Evolutionary conservation across 1,284 basidiomycete species (phyloP).

Genomic region (Naganishia sp.): DNA sequence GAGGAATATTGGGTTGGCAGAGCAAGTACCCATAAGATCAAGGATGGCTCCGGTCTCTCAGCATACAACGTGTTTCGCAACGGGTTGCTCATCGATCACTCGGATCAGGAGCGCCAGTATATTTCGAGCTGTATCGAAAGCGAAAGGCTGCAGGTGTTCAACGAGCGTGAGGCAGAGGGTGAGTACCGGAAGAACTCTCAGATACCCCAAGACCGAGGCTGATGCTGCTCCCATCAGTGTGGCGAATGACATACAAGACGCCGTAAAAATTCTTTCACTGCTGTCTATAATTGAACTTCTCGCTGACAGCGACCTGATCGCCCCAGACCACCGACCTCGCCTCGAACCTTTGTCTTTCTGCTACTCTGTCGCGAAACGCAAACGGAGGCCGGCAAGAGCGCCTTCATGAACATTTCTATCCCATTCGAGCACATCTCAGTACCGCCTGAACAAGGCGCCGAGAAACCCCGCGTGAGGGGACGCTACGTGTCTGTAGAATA

Average conservation of each 20-base stretch:
- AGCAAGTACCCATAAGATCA: constrained; percentile 4
- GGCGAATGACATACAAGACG: constrained; percentile 51
- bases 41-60: no score
- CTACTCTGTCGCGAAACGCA: constrained; percentile 37
- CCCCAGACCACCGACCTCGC: constrained; percentile 43
- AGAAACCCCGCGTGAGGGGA: constrained; percentile 48
- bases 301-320: background rate
- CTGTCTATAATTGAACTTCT: background rate
- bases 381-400: background rate
- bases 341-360: constrained; percentile 51
- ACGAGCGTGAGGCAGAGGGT: constrained; percentile 47
- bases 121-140: constrained; percentile 49
- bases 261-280: constrained; percentile 32
- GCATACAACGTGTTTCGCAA: constrained; percentile 27
- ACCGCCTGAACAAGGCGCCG: constrained; percentile 44
- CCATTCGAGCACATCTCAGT: constrained; percentile 49
- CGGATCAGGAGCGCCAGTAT: constrained; percentile 47
- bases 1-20: constrained; percentile 18
- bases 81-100: constrained; percentile 49
- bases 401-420: constrained; percentile 39
- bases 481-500: constrained; percentile 51
- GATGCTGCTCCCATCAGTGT: constrained; percentile 36
- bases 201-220: background rate
- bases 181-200: background rate
- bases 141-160: constrained; percentile 47